Evolutionary conservation across 495 filamentous ascomycete genomes (phyloP), one percentile per base, ranked within the genome.

Genomic region (Paragyromitra xinjiangensis): DNA sequence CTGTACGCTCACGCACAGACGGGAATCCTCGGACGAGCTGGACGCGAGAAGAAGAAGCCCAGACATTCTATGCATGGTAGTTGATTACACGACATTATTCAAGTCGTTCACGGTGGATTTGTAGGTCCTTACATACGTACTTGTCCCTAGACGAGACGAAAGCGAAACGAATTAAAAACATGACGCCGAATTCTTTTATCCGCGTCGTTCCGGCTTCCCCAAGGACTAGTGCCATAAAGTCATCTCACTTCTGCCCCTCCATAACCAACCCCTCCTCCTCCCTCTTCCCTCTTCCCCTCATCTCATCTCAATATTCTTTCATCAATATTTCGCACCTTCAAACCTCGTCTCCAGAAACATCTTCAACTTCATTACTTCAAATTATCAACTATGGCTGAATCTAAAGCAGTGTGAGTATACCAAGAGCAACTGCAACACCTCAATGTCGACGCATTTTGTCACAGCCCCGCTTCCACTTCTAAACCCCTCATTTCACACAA

Each of bases 381-480:
- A 45, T 77, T 12, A 19, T 68, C 69, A 61, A 81, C 48, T 48
- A 88, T 87, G 86, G 82, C 85, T 70, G 85, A 82, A 44, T 86
- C 74, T 71, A 83, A 88, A 75, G 88, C 88, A 86, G 85, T 88
- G 88, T 90, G 86, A 89, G 88, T 89, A 26, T 64, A 61, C 40
- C 16, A 45, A 9, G 22, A 53, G 29, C n/a, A 58, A 29, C 51
- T 69, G 6, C 61, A 55, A 45, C 50, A 73, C 44, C 44, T n/a
- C 2, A 22, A 37, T 76, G 34, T 42, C 26, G n/a, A 71, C 58
- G 40, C 3, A 72, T 73, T 65, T 69, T 77, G 77, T 81, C 79
- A 81, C 80, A 50, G 61, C 68, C 65, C 69, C 70, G 48, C 65
- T 67, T 55, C 55, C 26, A 65, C 50, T 48, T 44, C 22, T 22